These are phyloP conservation scores for Macrocybe sp. DNA, from an alignment of 1,284 basidiomycete species.

Conservation along the genomic window DNA sequence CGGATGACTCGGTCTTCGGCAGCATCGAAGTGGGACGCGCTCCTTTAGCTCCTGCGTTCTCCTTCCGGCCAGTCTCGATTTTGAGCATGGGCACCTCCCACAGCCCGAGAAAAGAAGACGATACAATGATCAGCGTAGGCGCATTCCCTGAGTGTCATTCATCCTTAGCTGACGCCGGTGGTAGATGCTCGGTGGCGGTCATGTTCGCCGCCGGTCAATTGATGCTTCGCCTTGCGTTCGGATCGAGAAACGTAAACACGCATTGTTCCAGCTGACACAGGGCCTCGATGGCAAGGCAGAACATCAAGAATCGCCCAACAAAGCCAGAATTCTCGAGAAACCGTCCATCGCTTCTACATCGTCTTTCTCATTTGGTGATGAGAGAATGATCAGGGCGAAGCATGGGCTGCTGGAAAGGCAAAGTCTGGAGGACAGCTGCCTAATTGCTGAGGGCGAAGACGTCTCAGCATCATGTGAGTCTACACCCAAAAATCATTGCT, in stretches of 20 bases:
- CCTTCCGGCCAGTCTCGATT: conserved; percentile 61
- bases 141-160: neutral
- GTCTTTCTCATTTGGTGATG: conserved; percentile 57
- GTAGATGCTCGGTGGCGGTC: conserved; percentile 74
- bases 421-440: conserved; percentile 59
- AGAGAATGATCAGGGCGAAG: conserved; percentile 60
- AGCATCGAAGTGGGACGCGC: neutral
- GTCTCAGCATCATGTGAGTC: conserved; percentile 46
- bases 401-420: conserved; percentile 59
- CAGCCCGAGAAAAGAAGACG: conserved; percentile 58
- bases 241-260: conserved; percentile 56
- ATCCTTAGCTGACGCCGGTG: conserved; percentile 4
- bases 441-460: conserved; percentile 64
- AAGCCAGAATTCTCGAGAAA: conserved; percentile 47
- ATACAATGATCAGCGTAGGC: conserved; percentile 75
- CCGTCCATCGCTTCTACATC: conserved; percentile 59
- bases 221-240: conserved; percentile 65
- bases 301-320: conserved; percentile 31
- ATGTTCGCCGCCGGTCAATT: conserved; percentile 62
- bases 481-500: neutral
- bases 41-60: conserved; percentile 16
- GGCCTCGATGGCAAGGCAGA: conserved; percentile 25
- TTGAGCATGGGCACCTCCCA: conserved; percentile 49
- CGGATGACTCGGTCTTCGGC: conserved; percentile 66
- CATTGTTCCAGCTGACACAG: conserved; percentile 29